These are phyloP conservation scores for Penicillium sp. DNA, from an alignment of 2,329 filamentous ascomycete species.

Conservation along the genomic window DNA sequence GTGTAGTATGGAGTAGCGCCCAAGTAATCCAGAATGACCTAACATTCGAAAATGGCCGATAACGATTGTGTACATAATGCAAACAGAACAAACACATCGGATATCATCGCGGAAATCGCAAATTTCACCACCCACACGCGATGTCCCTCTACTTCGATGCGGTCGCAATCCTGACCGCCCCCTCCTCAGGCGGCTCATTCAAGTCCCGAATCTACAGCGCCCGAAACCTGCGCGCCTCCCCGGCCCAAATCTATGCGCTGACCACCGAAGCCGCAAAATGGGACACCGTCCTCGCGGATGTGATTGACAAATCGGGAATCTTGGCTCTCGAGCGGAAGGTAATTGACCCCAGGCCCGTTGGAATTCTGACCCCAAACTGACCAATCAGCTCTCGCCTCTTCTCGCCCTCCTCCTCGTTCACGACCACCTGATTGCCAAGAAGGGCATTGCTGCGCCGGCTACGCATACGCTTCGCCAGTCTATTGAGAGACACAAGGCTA, in stretches of 20 bases:
- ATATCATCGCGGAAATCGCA: conserved; percentile 7
- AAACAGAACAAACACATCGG: conserved; percentile 29
- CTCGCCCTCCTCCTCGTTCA: conserved; percentile 82
- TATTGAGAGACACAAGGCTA: conserved; percentile 77
- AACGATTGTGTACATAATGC: conserved; percentile 9
- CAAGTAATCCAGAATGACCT: too few relatives aligned
- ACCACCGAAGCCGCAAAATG: conserved; percentile 88
- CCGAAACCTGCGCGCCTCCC: conserved; percentile 74
- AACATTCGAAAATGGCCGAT: not conserved
- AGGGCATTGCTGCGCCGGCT: conserved; percentile 77
- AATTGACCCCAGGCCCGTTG: conserved; percentile 17
- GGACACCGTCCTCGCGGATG: conserved; percentile 80
- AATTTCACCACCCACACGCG: conserved; percentile 9
- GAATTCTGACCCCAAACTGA: conserved; percentile 31
- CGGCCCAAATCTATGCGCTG: conserved; percentile 82
- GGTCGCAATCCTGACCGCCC: conserved; percentile 68
- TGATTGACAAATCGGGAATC: conserved; percentile 79
- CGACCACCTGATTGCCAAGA: conserved; percentile 79
- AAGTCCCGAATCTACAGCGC: conserved; percentile 79
- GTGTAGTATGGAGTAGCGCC: too few relatives aligned
- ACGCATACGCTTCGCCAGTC: conserved; percentile 75
- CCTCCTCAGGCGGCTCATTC: conserved; percentile 75
- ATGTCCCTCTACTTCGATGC: conserved; percentile 98
- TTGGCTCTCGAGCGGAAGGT: conserved; percentile 85
- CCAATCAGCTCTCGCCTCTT: conserved; percentile 71